Evolutionary conservation across 139 green algal species (phyloP), one percentile per base, ranked within the genome.

Genomic region (Asterochloris erici): DNA sequence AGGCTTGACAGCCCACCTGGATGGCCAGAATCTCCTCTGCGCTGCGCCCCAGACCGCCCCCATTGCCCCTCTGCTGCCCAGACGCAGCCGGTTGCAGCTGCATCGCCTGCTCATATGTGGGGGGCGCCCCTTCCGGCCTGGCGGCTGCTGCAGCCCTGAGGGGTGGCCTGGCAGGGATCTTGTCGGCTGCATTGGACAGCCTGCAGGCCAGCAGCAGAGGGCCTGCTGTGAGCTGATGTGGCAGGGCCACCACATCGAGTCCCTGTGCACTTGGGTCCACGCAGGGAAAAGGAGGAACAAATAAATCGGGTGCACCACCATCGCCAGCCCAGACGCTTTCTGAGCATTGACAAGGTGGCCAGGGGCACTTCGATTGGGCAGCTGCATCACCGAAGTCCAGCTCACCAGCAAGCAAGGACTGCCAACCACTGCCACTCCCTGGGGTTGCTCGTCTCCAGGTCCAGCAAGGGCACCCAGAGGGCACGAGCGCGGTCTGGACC

Each of bases 361-460:
- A n/a, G 19, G 38, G 75, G 21, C 27, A 17, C n/a, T 0, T 63
- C 54, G 75, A 13, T 24, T 68, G 17, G 23, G n/a, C n/a, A 28
- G 11, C 68, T n/a, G 14, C 62, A 19, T 15, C 16, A 15, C 19
- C 38, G 0, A 77, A 54, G 24, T 26, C 24, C 14, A n/a, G 76
- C 76, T 70, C 14, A 74, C 79, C 79, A 83, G 79, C 79, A 83
- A 23, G 79, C 80, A 29, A 84, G 71, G n/a, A 84, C 64, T 62
- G 70, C 47, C 80, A 84, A 70, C 80, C 80, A 84, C 60, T 84
- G 80, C 70, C 78, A 70, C 4, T 84, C 23, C 14, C 63, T 29
- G 11, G 54, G 27, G 54, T 77, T 82, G 15, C 11, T 24, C 13
- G 66, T 63, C 29, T 68, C 66, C 47, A 60, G 68, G 66, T 77